Percentiles rank a stretch among this genome's conserved stretches.
These are phyloP conservation scores for Cucumis melo DNA, from an alignment of 306 rosid genomes.

Conservation along the genomic window DNA sequence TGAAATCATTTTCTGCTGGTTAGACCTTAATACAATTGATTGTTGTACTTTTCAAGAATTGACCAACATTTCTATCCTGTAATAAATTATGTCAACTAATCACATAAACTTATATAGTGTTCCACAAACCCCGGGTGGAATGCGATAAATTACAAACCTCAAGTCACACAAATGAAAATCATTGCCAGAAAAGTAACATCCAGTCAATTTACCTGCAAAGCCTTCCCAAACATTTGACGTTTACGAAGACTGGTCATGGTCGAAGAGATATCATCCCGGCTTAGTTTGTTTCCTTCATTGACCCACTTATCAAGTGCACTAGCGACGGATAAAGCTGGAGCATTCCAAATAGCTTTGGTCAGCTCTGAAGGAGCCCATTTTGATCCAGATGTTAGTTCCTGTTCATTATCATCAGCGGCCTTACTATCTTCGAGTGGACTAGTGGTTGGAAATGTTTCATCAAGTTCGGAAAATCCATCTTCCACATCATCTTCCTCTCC, in stretches of 20 bases:
- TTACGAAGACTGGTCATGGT: slow-evolving; percentile 35
- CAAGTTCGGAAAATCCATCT: slow-evolving; percentile 65
- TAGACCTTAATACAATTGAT: background rate
- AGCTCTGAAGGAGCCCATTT: slow-evolving; percentile 25
- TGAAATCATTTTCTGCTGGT: background rate
- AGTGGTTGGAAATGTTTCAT: slow-evolving; percentile 14
- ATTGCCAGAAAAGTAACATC: background rate
- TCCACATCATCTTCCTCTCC: slow-evolving; percentile 22
- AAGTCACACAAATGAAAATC: background rate
- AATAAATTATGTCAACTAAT: background rate
- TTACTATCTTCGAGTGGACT: no score
- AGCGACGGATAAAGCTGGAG: slow-evolving; percentile 20
- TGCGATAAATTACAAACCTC: background rate
- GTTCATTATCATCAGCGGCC: no score
- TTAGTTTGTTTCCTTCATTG: slow-evolving; percentile 48
- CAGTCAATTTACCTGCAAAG: slow-evolving; percentile 55
- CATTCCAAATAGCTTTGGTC: slow-evolving; percentile 23
- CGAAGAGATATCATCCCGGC: slow-evolving; percentile 30
- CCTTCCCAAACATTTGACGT: slow-evolving; percentile 41
- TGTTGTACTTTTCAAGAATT: background rate
- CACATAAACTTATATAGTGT: background rate
- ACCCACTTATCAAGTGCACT: slow-evolving; percentile 52
- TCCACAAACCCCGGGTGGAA: background rate
- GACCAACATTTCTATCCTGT: background rate
- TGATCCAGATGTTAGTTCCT: no score